Evolutionary conservation across 1,284 basidiomycete genomes (phyloP).

Genomic region (Microbotryum lychnidis-dioicae): DNA sequence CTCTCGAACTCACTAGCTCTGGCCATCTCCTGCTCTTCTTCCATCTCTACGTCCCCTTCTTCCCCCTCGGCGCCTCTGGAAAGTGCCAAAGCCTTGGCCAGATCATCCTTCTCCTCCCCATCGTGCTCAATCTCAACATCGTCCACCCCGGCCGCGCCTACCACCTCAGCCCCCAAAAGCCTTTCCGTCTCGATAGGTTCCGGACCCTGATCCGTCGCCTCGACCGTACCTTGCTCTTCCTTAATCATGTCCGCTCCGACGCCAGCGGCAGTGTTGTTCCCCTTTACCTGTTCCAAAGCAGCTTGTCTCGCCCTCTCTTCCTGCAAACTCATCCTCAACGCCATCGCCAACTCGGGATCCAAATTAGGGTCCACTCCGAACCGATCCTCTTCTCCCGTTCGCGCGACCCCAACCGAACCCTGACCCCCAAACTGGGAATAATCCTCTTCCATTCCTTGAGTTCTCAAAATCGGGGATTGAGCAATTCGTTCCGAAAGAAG

Average conservation of each 20-base stretch:
- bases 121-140: constrained; percentile 39
- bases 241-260: constrained; percentile 28
- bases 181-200: too few species aligned
- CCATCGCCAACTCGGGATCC: constrained; percentile 97
- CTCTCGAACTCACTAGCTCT: constrained; percentile 44
- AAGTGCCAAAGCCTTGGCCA: constrained; percentile 35
- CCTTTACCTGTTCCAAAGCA: constrained; percentile 39
- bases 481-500: constrained; percentile 78
- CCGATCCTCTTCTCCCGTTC: constrained; percentile 48
- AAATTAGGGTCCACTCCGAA: constrained; percentile 89
- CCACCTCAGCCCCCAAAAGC: constrained; percentile 2
- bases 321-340: constrained; percentile 93
- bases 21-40: constrained; percentile 41
- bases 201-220: not conserved
- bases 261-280: constrained; percentile 38
- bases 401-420: too few species aligned
- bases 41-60: constrained; percentile 22
- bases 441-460: not conserved
- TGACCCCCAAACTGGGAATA: constrained; percentile 38
- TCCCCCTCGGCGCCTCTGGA: constrained; percentile 23
- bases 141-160: constrained; percentile 25
- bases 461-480: constrained; percentile 56
- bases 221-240: constrained; percentile 32
- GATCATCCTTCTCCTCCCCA: constrained; percentile 34
- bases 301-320: constrained; percentile 87